Conservation (phyloP, 164 flowering plant genomes). For the Litsea cubeba region DNA sequence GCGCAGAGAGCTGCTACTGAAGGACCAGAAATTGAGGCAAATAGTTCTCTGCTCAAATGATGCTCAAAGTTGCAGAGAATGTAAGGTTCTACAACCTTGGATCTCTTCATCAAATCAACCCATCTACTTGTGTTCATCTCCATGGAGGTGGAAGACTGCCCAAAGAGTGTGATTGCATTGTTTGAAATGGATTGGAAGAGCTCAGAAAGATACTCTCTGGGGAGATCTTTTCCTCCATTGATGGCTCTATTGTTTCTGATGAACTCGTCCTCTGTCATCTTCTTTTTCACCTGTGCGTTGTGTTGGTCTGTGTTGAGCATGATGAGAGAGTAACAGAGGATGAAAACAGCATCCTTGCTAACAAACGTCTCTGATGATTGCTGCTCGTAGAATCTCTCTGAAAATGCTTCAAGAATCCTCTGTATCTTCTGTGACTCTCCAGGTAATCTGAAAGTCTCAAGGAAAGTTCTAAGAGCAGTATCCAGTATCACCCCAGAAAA, state of each 20-base stretch:
- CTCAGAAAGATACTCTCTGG: constrained; percentile 76
- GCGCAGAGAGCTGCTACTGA: constrained; percentile 65
- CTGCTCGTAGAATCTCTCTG: constrained; percentile 74
- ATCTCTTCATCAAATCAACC: constrained; percentile 60
- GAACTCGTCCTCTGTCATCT: constrained; percentile 99
- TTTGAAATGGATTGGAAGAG: constrained; percentile 74
- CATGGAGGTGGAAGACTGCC: constrained; percentile 23
- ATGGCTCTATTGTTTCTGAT: constrained; percentile 87
- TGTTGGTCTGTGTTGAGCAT: constrained; percentile 98
- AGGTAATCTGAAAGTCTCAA: constrained; percentile 80
- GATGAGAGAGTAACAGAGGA: constrained; percentile 84
- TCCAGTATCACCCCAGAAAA: constrained; percentile 81
- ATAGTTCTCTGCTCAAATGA: constrained; percentile 72
- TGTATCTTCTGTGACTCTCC: constrained; percentile 96
- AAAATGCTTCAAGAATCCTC: constrained; percentile 81
- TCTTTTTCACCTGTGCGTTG: constrained; percentile 93
- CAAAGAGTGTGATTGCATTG: constrained; percentile 52
- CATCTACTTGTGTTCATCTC: constrained; percentile 76
- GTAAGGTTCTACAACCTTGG: constrained; percentile 41
- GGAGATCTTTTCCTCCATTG: constrained; percentile 90
- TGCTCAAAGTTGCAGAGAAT: constrained; percentile 39
- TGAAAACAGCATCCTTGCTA: constrained; percentile 69
- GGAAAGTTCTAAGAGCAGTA: constrained; percentile 66
- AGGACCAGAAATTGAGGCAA: constrained; percentile 81
- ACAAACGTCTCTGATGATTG: constrained; percentile 67